Evolutionary conservation across 306 rosid genomes (phyloP).

Genomic region (Dryas drummondii): DNA sequence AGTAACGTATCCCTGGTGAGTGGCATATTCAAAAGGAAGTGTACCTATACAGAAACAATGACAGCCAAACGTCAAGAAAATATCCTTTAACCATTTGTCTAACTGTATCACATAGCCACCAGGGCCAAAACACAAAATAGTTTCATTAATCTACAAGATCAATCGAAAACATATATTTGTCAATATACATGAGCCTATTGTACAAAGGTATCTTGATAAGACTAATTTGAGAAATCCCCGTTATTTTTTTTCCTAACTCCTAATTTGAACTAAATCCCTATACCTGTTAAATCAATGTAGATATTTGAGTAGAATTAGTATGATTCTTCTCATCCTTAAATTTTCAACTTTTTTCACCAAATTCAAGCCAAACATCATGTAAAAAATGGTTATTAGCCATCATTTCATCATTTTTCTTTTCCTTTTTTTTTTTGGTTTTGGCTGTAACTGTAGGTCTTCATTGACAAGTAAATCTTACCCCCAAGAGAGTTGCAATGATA

Average conservation of each 20-base stretch:
- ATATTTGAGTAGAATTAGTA: neutral
- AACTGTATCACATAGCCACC: neutral
- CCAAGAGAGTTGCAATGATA: slow-evolving; percentile 74
- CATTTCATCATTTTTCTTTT: neutral
- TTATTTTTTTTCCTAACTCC: neutral
- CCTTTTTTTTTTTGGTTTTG: neutral
- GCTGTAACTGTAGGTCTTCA: neutral
- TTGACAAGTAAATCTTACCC: slow-evolving; percentile 52
- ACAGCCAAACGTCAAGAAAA: neutral
- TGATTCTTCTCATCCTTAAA: neutral
- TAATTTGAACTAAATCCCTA: no score
- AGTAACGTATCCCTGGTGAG: slow-evolving; percentile 85
- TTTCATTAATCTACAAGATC: neutral
- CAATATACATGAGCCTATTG: neutral
- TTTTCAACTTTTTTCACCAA: neutral
- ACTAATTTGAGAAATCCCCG: neutral
- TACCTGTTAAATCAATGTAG: neutral
- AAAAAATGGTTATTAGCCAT: neutral
- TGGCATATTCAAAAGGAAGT: slow-evolving; percentile 74
- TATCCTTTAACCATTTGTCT: neutral
- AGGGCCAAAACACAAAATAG: neutral
- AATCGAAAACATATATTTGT: neutral
- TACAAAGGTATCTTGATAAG: neutral
- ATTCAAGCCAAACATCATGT: neutral
- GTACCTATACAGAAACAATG: slow-evolving; percentile 42